Conservation (phyloP, 129 eudicot genomes). For the Helianthus tuberosus region DNA sequence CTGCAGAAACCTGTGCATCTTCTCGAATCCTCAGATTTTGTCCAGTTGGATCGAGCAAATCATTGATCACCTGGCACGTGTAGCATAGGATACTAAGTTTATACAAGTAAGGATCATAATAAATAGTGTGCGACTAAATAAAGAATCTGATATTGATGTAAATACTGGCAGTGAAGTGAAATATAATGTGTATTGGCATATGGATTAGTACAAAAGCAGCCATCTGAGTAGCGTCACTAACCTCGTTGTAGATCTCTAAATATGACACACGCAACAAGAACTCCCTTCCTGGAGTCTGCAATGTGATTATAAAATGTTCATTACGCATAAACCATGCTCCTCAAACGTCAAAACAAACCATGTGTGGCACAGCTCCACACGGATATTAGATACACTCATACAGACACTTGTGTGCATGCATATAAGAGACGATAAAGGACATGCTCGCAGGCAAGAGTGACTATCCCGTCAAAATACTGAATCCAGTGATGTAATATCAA, state of each 20-base stretch:
- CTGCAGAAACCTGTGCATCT: slow-evolving; percentile 85
- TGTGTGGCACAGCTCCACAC: slow-evolving; percentile 17
- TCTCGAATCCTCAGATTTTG: slow-evolving; percentile 98
- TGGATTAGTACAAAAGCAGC: slow-evolving; percentile 13
- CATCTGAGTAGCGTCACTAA: slow-evolving; percentile 32
- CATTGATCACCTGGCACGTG: slow-evolving; percentile 83
- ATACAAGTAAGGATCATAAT: not conserved
- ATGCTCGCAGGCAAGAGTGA: too few species aligned
- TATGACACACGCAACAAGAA: slow-evolving; percentile 95
- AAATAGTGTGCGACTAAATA: too few species aligned
- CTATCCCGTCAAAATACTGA: not conserved
- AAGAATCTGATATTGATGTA: not conserved
- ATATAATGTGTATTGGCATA: not conserved
- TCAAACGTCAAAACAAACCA: slow-evolving; percentile 16
- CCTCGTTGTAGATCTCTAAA: slow-evolving; percentile 99
- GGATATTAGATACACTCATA: not conserved
- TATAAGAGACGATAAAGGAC: too few species aligned
- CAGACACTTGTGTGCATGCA: not conserved
- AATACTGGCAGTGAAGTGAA: slow-evolving; percentile 12
- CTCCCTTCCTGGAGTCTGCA: slow-evolving; percentile 98
- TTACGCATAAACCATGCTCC: slow-evolving; percentile 16
- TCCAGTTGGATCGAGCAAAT: slow-evolving; percentile 98
- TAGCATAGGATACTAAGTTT: slow-evolving; percentile 28
- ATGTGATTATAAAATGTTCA: slow-evolving; percentile 25
- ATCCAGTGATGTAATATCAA: not conserved